Evolutionary conservation across 768 basidiomycete genomes (phyloP).

Genomic region (Phanerochaete carnosa): DNA sequence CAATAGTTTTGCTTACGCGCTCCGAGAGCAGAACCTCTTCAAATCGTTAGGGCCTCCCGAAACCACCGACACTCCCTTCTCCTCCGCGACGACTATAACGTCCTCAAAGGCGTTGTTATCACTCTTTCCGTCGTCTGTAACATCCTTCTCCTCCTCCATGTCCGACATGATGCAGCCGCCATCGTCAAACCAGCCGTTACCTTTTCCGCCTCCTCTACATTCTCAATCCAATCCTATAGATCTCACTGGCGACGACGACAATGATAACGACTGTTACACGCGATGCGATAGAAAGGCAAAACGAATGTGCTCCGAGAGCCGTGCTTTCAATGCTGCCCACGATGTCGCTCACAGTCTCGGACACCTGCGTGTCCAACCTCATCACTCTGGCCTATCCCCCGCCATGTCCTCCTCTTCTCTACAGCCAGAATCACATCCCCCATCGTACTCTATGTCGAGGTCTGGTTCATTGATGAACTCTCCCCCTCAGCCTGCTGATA

Average conservation of each 20-base stretch:
- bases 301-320: constrained; percentile 15
- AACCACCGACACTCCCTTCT: constrained; percentile 3
- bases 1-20: constrained; percentile 12
- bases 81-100: not conserved
- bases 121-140: not conserved
- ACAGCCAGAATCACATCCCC: constrained; percentile 12
- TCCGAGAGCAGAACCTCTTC: constrained; percentile 1
- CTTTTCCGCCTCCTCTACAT: constrained; percentile 14
- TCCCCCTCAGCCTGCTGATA: constrained; percentile 2
- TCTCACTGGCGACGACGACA: constrained; percentile 70
- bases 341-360: constrained; percentile 1
- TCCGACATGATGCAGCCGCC: constrained; percentile 8
- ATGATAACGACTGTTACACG: constrained; percentile 35
- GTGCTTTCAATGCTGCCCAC: constrained; percentile 21
- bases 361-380: not conserved
- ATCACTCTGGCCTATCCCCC: constrained; percentile 26
- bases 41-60: constrained; percentile 1
- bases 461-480: not conserved
- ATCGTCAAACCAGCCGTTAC: not conserved
- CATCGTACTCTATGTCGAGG: not conserved
- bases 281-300: constrained; percentile 18
- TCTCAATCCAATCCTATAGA: constrained; percentile 59
- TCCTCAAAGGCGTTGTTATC: not conserved
- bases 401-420: constrained; percentile 26
- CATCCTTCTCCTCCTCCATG: constrained; percentile 5